phyloP scores from a whole-genome alignment of 768 basidiomycete species.

The Lactarius sp. region DNA sequence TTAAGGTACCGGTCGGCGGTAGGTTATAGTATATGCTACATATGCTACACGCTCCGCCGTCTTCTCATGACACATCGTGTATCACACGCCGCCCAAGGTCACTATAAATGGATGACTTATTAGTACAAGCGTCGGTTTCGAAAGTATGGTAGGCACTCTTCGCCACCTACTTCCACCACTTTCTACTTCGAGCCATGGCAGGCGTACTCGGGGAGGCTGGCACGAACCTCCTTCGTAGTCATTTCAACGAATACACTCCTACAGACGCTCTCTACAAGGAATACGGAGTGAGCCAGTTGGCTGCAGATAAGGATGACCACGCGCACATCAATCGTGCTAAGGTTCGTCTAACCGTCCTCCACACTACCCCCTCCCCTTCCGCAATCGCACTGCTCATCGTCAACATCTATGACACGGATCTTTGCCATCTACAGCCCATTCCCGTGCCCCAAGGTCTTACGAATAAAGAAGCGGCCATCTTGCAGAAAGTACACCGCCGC shows the following conservation, averaged over 20 bases:
- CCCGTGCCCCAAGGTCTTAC: slow-evolving; percentile 68
- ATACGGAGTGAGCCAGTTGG: slow-evolving; percentile 31
- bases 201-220: slow-evolving; percentile 41
- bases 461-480: slow-evolving; percentile 64
- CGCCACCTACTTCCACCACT: slow-evolving; percentile 3
- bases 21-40: background rate
- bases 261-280: slow-evolving; percentile 71
- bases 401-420: background rate
- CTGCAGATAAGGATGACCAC: slow-evolving; percentile 36
- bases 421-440: slow-evolving; percentile 44
- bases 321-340: slow-evolving; percentile 55
- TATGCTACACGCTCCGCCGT: background rate
- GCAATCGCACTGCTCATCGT: background rate
- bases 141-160: background rate
- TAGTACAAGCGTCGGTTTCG: slow-evolving; percentile 1
- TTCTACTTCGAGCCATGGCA: slow-evolving; percentile 19
- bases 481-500: slow-evolving; percentile 67
- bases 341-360: slow-evolving; percentile 37
- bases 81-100: background rate
- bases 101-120: slow-evolving; percentile 5
- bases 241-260: slow-evolving; percentile 64
- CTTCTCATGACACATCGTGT: background rate
- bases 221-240: slow-evolving; percentile 54
- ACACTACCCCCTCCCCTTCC: background rate
- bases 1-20: background rate